Evolutionary conservation across 176 grass and related monocot species (phyloP), one percentile per base, ranked within the genome.

Genomic region (Olyra latifolia): DNA sequence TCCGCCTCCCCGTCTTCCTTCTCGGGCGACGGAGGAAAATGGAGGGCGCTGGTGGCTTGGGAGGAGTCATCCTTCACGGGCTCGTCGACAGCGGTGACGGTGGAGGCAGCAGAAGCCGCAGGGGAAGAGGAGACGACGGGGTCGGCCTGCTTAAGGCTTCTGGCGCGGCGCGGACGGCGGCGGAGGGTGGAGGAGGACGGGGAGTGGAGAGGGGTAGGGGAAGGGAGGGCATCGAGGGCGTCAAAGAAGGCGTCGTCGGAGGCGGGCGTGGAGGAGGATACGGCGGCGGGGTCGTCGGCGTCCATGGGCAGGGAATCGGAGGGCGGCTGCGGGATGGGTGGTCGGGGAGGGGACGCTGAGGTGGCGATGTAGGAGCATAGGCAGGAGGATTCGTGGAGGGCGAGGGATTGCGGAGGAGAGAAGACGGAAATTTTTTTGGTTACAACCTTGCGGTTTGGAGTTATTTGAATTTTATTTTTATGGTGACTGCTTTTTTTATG

Each of bases 181-280:
- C 69, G 76, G 77, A 87, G 88, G 9, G 65, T 86, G 53, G 80
- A 75, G 56, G 72, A 50, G 25, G 73, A 76, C 7, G 77, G 24
- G 43, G 62, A 64, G 46, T 55, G 50, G 27, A 54, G 73, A 28
- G 16, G 52, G 20, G 61, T 39, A 5, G 74, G 35, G 13, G 60
- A 30, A 43, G 68, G 71, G 38, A 87, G 71, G 29, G 56, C 38
- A 9, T 87, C 90, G 20, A 68, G 17, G 52, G 82, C 86, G 45
- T 91, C 90, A 68, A 86, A 74, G 78, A 91, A 91, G 27, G 68
- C 32, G 24, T 84, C 80, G 0, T 77, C 76, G 41, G 40, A 56
- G 74, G 45, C 20, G 30, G 40, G 1, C 20, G 16, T 27, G 11
- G 41, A 22, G 19, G 28, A 8, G 52, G 70, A 4, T 28, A 23